A percentile compares a stretch with the other conserved stretches of the same genome.
Conservation (phyloP, 192 early-diverging fungal species). For the Backusella tuberculispora region DNA sequence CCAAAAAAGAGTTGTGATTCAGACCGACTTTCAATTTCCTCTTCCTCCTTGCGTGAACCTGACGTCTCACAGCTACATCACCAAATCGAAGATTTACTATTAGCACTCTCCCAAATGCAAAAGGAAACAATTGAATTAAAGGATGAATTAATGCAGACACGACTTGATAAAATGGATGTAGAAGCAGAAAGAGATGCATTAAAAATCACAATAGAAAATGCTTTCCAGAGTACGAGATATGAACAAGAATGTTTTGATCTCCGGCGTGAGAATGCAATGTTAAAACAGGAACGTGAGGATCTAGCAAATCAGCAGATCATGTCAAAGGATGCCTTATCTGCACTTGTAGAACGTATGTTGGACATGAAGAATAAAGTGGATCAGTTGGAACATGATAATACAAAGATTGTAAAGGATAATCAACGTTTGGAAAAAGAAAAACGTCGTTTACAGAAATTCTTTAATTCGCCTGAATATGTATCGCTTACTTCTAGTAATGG, state of each 20-base stretch:
- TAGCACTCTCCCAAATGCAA: slow-evolving; percentile 61
- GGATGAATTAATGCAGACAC: slow-evolving; percentile 58
- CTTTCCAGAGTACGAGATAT: slow-evolving; percentile 18
- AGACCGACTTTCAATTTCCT: slow-evolving; percentile 2
- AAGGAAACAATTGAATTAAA: slow-evolving; percentile 67
- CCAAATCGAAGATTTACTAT: slow-evolving; percentile 63
- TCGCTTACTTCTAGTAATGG: neutral
- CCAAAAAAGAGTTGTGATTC: slow-evolving; percentile 12
- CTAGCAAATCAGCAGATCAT: slow-evolving; percentile 25
- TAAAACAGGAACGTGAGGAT: slow-evolving; percentile 29
- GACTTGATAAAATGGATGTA: slow-evolving; percentile 55
- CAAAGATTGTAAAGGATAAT: neutral
- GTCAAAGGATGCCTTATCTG: slow-evolving; percentile 27
- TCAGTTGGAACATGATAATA: slow-evolving; percentile 5
- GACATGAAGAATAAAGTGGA: slow-evolving; percentile 25
- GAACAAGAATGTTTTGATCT: slow-evolving; percentile 35
- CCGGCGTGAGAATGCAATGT: slow-evolving; percentile 27
- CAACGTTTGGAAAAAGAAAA: slow-evolving; percentile 17
- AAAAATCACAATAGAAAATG: slow-evolving; percentile 44
- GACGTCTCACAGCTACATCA: slow-evolving; percentile 53
- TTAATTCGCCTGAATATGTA: slow-evolving; percentile 15
- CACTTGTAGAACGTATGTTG: slow-evolving; percentile 32
- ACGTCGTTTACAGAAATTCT: slow-evolving; percentile 3
- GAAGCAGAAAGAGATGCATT: slow-evolving; percentile 58
- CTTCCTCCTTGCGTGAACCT: slow-evolving; percentile 9